These are phyloP conservation scores for Suhomyces wounanorum DNA, from an alignment of 1,139 yeast species.

Conservation along the genomic window DNA sequence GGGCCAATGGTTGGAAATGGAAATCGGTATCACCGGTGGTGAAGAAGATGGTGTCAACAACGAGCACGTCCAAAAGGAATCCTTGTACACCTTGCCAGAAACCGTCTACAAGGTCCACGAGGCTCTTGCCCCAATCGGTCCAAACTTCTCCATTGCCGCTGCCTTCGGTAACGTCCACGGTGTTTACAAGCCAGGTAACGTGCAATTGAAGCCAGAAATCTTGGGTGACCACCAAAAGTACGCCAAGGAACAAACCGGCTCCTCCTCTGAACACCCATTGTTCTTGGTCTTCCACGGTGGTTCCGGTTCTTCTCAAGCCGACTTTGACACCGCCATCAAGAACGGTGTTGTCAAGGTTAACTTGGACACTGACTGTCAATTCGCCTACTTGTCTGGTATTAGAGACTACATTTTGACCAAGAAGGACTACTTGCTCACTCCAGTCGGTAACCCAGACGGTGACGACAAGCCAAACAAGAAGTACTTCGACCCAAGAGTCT, in stretches of 20 bases:
- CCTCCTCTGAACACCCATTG: conserved; percentile 69
- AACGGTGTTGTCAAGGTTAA: conserved; percentile 98
- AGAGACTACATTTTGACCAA: conserved; percentile 94
- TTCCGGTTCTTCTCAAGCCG: conserved; percentile 93
- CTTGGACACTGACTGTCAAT: conserved; percentile 99
- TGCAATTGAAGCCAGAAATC: conserved; percentile 87
- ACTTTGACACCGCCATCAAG: conserved; percentile 87
- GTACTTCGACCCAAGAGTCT: conserved; percentile 99
- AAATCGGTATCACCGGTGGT: conserved; percentile 99
- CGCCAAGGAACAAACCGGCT: conserved; percentile 64
- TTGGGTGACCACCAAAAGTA: conserved; percentile 94
- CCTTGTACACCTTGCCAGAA: conserved; percentile 93
- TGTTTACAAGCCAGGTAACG: conserved; percentile 99
- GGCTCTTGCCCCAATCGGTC: conserved; percentile 88
- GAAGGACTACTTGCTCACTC: conserved; percentile 88
- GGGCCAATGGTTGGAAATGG: conserved; percentile 99
- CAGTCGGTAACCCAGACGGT: conserved; percentile 99
- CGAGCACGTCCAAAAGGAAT: conserved; percentile 84
- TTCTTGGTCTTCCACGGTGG: conserved; percentile 99
- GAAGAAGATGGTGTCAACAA: conserved; percentile 99
- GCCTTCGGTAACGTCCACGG: conserved; percentile 99
- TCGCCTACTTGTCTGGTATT: conserved; percentile 94
- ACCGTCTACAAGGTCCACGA: conserved; percentile 90
- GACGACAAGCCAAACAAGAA: conserved; percentile 98
- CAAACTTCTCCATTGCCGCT: conserved; percentile 99